Evolutionary conservation across 768 basidiomycete genomes (phyloP).

Genomic region (Podaxis sp.): DNA sequence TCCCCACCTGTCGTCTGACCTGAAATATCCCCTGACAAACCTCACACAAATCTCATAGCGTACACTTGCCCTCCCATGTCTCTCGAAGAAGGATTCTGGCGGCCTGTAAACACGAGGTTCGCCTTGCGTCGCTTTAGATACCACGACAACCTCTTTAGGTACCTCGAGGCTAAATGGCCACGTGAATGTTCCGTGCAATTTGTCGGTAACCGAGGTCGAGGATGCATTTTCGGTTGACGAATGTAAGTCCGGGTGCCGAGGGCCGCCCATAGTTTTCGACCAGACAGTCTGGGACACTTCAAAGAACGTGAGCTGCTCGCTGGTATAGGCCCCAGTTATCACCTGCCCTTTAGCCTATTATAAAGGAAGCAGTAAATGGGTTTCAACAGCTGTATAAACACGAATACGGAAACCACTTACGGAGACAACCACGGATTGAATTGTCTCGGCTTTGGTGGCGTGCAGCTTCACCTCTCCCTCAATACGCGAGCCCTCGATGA

Average conservation of each 20-base stretch:
- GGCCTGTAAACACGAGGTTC: constrained; percentile 28
- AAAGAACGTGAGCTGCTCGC: constrained; percentile 34
- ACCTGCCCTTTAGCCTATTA: constrained; percentile 37
- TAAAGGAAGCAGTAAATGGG: background rate
- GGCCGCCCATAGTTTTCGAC: constrained; percentile 34
- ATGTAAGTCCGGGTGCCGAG: constrained; percentile 20
- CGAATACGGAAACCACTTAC: constrained; percentile 33
- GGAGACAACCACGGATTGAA: constrained; percentile 47
- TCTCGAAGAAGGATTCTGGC: constrained; percentile 40
- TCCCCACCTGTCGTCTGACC: constrained; percentile 34
- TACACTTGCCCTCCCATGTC: constrained; percentile 35
- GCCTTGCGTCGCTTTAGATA: constrained; percentile 18
- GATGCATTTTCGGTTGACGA: constrained; percentile 1
- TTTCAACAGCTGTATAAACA: background rate
- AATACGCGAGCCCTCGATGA: constrained; percentile 34
- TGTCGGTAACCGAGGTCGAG: constrained; percentile 17
- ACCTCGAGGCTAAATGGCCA: constrained; percentile 42
- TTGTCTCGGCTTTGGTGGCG: constrained; percentile 38
- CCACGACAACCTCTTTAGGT: constrained; percentile 33
- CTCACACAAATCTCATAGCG: constrained; percentile 35
- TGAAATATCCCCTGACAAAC: constrained; percentile 31
- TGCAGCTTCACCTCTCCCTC: constrained; percentile 35
- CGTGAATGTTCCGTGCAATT: constrained; percentile 34
- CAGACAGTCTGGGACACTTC: constrained; percentile 35
- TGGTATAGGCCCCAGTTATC: constrained; percentile 36